phyloP scores from a whole-genome alignment of 1,139 yeast genomes.

The Ogataea hybrid region DNA sequence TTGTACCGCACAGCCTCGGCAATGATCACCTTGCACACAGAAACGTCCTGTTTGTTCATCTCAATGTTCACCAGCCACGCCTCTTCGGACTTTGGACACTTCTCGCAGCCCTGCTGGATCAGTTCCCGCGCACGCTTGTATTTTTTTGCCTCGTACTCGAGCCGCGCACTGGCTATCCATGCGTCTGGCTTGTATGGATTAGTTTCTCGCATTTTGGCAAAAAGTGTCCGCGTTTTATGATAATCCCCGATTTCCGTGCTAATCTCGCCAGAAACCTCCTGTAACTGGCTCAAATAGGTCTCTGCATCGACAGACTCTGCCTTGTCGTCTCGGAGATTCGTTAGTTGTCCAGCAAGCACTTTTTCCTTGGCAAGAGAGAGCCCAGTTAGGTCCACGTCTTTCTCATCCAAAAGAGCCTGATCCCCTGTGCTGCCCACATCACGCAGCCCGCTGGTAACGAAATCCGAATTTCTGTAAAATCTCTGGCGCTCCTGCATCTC shows the following conservation, averaged over 20 bases:
- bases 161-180: constrained; percentile 85
- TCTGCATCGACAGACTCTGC: constrained; percentile 18
- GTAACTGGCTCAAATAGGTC: constrained; percentile 23
- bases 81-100: constrained; percentile 65
- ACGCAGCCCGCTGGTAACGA: constrained; percentile 43
- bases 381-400: constrained; percentile 40
- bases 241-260: constrained; percentile 51
- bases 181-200: constrained; percentile 75
- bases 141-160: constrained; percentile 68
- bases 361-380: constrained; percentile 54
- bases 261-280: constrained; percentile 22
- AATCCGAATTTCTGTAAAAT: constrained; percentile 82
- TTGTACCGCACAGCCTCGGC: constrained; percentile 64
- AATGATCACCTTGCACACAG: constrained; percentile 52
- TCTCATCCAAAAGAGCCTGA: constrained; percentile 22
- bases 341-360: constrained; percentile 49
- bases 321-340: constrained; percentile 26
- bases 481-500: constrained; percentile 65
- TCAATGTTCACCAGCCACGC: constrained; percentile 83
- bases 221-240: constrained; percentile 55
- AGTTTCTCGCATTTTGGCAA: constrained; percentile 65
- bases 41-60: constrained; percentile 51
- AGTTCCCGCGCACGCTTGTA: constrained; percentile 55
- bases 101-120: constrained; percentile 70
- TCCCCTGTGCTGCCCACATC: constrained; percentile 18